A percentile compares a stretch with the other conserved stretches of the same genome.
Conservation (phyloP, 805 yeast species). For the Ogataea ganodermae region DNA sequence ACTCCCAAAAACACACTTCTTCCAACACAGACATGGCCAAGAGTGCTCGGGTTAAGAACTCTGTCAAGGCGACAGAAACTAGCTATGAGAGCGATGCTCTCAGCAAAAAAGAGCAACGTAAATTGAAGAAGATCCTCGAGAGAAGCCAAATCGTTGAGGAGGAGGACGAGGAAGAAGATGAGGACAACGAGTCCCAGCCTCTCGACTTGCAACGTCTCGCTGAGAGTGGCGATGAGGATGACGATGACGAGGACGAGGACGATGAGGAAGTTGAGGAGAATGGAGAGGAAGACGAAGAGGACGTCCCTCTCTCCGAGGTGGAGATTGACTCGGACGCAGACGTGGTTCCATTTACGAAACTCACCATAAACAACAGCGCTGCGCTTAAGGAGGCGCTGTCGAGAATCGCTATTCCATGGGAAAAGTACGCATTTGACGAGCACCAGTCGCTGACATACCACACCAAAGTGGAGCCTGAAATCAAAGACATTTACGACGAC, state of each 20-base stretch:
- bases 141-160: conserved; percentile 35
- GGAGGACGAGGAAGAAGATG: conserved; percentile 35
- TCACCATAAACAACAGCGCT: conserved; percentile 83
- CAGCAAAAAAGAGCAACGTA: conserved; percentile 58
- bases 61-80: conserved; percentile 31
- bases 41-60: conserved; percentile 19
- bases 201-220: conserved; percentile 29
- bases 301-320: conserved; percentile 85
- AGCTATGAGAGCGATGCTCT: conserved; percentile 49
- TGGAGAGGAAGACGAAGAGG: conserved; percentile 73
- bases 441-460: conserved; percentile 73
- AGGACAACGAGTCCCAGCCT: conserved; percentile 48
- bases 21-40: conserved; percentile 17
- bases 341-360: conserved; percentile 86
- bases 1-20: not conserved
- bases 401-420: conserved; percentile 65
- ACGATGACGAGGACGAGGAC: conserved; percentile 25
- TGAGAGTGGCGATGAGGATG: conserved; percentile 31
- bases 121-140: conserved; percentile 24
- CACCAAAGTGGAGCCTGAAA: conserved; percentile 60
- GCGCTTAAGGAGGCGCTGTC: conserved; percentile 74
- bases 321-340: conserved; percentile 95
- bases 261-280: conserved; percentile 56
- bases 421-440: conserved; percentile 74
- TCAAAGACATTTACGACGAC: conserved; percentile 90